Base-by-base conservation (phyloP, 2,329 filamentous ascomycete species). In the Curvularia sp. region DNA sequence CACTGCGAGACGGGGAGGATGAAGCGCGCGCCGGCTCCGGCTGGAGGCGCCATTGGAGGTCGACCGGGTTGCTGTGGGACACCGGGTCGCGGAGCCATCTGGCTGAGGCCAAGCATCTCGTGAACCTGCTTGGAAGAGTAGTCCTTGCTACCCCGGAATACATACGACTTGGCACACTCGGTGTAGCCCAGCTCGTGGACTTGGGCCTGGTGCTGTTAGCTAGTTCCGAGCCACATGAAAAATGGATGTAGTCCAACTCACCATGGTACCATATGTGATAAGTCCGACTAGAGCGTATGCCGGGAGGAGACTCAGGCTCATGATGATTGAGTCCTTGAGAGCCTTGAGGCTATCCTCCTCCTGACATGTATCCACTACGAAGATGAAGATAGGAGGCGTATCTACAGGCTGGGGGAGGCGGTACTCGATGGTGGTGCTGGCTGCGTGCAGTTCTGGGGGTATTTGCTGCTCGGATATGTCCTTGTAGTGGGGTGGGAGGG, bases 41-140 rank as follows among this genome's bases (percentile, higher is more conserved):
- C 88, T 10, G 90, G 86, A 67, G 90, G 85, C 10, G 55, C 50
- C 66, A 75, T 65, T 5, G 87, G 85, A 39, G 89, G 87, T 49
- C 92, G 87, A 62, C 92, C 91, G 46, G 91, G 89, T 69, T 90
- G 88, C 58, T 87, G 87, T 79, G 90, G 87, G 74, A 85, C 81
- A 46, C 69, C 71, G 23, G 93, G 92, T 65, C 95, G 88, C 63
- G 92, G 78, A 34, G 87, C 87, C 23, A 90, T 83, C 19, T 89
- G 86, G 47, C 89, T 83, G 53, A 97, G 84, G 27, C 93, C 95
- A 49, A 99, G 88, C 95, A 99, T 99, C 74, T 99, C 95, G 78
- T 98, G 94, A n/a, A 99, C 93, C 77, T 98, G 93, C 81, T 98
- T 98, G 53, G 93, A 91, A n/a, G 89, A 86, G 78, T 99, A 99